Percentiles rank a stretch among this genome's conserved stretches.
Conservation (phyloP, 192 early-diverging fungal genomes). For the Coemansia sp. region DNA sequence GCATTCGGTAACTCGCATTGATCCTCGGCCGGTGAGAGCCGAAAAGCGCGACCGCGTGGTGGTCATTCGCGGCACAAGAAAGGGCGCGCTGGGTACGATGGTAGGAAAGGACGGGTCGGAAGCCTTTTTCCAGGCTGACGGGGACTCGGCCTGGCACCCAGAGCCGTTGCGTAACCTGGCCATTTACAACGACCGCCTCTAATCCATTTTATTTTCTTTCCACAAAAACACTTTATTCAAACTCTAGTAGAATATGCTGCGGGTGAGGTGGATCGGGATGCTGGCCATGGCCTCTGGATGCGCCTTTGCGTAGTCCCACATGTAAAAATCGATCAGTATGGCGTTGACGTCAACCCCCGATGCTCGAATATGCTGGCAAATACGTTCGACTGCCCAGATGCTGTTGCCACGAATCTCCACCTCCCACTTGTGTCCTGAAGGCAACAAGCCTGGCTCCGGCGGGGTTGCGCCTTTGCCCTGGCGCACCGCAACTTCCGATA, state of each 20-base stretch:
- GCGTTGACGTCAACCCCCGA: constrained; percentile 58
- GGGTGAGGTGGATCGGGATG: constrained; percentile 65
- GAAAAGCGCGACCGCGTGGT: constrained; percentile 73
- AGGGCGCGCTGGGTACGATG: constrained; percentile 63
- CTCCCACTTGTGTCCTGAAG: constrained; percentile 64
- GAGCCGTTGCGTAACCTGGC: constrained; percentile 51
- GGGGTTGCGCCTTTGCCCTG: background rate
- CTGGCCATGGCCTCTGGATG: constrained; percentile 56
- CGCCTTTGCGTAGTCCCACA: constrained; percentile 84
- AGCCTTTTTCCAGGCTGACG: constrained; percentile 69
- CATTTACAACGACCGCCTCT: constrained; percentile 25
- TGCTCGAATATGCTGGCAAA: constrained; percentile 25
- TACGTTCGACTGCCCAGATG: constrained; percentile 76
- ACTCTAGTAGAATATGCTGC: constrained; percentile 62
- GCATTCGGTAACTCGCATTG: constrained; percentile 21
- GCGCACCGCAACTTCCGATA: constrained; percentile 15
- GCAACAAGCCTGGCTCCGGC: constrained; percentile 36
- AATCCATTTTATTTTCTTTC: constrained; percentile 13
- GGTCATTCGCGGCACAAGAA: constrained; percentile 61
- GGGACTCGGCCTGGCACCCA: constrained; percentile 35
- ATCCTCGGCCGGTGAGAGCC: constrained; percentile 59
- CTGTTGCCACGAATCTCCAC: constrained; percentile 79
- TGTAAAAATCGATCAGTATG: constrained; percentile 82
- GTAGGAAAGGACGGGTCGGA: constrained; percentile 73
- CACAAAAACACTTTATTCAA: background rate